Evolutionary conservation across 257 asterid species (phyloP).

Genomic region (Nicotiana sylvestris): DNA sequence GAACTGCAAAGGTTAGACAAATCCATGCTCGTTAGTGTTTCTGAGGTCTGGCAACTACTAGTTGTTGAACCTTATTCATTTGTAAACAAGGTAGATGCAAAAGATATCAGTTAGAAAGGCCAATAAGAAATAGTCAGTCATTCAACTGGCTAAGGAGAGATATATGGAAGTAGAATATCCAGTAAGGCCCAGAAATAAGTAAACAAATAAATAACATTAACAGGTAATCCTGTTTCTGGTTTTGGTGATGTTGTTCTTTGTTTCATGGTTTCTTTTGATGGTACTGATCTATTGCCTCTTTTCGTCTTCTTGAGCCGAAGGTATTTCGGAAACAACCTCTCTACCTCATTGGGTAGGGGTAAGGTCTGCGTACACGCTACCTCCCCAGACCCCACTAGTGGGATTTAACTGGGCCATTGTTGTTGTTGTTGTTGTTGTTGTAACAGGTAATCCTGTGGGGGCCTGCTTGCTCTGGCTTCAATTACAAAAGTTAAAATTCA

Average conservation of each 20-base stretch:
- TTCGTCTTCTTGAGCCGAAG: no score
- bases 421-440: no score
- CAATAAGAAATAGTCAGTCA: neutral
- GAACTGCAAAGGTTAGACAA: neutral
- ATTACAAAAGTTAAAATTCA: neutral
- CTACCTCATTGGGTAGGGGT: no score
- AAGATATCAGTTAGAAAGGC: neutral
- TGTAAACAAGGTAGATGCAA: neutral
- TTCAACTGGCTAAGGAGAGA: neutral
- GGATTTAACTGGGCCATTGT: no score
- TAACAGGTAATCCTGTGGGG: neutral
- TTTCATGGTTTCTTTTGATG: no score
- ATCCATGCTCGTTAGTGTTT: conserved; percentile 1
- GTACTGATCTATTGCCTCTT: no score
- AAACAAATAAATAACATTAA: neutral
- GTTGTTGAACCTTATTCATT: neutral
- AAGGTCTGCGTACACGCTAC: no score
- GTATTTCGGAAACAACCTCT: no score
- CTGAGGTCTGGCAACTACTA: neutral
- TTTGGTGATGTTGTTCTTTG: no score
- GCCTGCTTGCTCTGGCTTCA: neutral
- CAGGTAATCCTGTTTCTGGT: neutral
- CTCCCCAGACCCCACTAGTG: no score
- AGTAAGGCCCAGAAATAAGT: neutral
- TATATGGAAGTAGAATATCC: neutral